Evolutionary conservation across 805 yeast species (phyloP), one percentile per base, ranked within the genome.

Genomic region (Teunomyces cretensis): DNA sequence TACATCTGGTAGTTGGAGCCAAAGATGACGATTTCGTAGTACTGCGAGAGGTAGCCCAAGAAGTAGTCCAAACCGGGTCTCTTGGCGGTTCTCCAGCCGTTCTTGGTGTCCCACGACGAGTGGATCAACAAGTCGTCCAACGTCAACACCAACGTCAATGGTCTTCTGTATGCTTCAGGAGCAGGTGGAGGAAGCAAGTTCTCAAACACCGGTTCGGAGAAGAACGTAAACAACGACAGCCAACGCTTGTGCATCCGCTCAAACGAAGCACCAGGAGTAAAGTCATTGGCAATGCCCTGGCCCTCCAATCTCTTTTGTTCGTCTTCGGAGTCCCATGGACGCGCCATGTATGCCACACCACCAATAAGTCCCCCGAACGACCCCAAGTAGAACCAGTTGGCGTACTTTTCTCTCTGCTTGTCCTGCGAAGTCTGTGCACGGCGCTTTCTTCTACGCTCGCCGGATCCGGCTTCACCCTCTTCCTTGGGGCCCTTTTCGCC

Each of bases 11-110:
- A 85, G 63, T 88, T 88, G 49, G 90, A 83, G 28, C 92, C 81
- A 64, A 94, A 94, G 39, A 95, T 72, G 43, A 94, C 98, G 62
- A 94, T 84, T 72, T 94, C 99, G 68, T 92, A 94, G 74, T 90
- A 92, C 70, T 88, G 96, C 6, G 97, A 87, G 56, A 94, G 74
- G 68, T 94, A 94, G 24, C 96, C 96, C 62, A 94, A 73, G 71
- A 94, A 94, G 74, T 94, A 94, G 67, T 95, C 99, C 49, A 89
- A 83, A 51, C 99, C 99, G 28, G 99, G 98, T 74, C 99, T 88
- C 76, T 94, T 94, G 26, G 96, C 98, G 12, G 97, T 92, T 72
- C 94, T 84, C 99, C 99, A 94, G 44, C 99, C 99, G 62, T 81
- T 77, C 66, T 88, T 82, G 54, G 88, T 81, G 46, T 88, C 80